Base-by-base conservation (phyloP, 2,329 filamentous ascomycete genomes). In the Chrysoporthe austroafricana region DNA sequence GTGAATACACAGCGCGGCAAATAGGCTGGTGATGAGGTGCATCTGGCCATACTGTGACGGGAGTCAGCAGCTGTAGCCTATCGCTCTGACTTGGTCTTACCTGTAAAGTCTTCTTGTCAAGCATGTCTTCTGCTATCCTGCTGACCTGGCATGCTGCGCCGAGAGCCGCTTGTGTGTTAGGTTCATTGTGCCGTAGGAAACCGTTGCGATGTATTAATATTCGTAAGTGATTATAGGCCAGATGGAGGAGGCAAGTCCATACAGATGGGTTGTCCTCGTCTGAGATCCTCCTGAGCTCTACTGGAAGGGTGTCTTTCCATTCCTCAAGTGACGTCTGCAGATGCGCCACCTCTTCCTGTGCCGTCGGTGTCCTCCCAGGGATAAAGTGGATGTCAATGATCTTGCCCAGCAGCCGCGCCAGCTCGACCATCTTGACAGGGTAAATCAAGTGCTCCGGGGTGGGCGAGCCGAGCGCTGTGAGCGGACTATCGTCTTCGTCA, bases 101-200 rank as follows among this genome's bases (percentile, higher is more conserved):
- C 54, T 66, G 66, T 34, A 68, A 58, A 14, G 63, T 68, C 63
- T 66, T 68, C 36, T 52, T 61, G 26, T 68, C 74, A 0, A 76
- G 75, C 77, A 80, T 79, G 68, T 80, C 78, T 42, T 80, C 77
- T 7, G 77, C 77, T 34, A 79, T 79, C 11, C 78, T 71, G 64
- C 76, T 79, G 43, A 80, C 78, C 26, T 74, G 73, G 9, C 76
- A 76, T 1, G 78, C 78, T 0, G 78, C 78, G 0, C 71, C 72
- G 1, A 76, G 73, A 7, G 76, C 77, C 18, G 75, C 74, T 46
- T 74, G 73, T 4, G 72, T 74, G 42, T 74, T 75, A 16, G 72
- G 71, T 16, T 75, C 70, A 5, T 74, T 73, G 70, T 26, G 72
- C 62, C 43, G 72, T 6, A 79, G 68, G 67, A 79, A 79, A 64